Conservation (phyloP, 768 basidiomycete species). For the Nidularia sp. region DNA sequence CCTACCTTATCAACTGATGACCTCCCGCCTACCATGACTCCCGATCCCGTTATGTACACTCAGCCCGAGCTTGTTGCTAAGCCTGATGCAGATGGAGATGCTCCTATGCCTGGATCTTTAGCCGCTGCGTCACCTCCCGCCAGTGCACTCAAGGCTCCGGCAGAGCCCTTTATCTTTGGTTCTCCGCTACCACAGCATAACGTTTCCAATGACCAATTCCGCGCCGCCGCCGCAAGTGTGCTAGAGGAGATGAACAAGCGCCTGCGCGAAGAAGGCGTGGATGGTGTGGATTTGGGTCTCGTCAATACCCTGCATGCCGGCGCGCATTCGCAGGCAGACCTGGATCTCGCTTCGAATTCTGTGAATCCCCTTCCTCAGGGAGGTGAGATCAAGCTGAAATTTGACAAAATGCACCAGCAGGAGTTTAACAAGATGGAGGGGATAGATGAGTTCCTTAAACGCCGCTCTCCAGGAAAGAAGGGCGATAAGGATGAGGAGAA, state of each 20-base stretch:
- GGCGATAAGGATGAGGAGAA: conserved; percentile 12
- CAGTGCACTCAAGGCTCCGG: conserved; percentile 3
- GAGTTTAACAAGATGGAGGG: conserved; percentile 78
- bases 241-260: conserved; percentile 82
- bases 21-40: conserved; percentile 13
- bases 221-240: conserved; percentile 60
- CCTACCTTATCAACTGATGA: conserved; percentile 32
- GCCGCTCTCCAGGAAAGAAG: conserved; percentile 15
- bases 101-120: conserved; percentile 5
- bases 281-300: conserved; percentile 40
- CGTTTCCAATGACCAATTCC: conserved; percentile 65
- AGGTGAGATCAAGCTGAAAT: conserved; percentile 32
- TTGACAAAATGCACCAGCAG: conserved; percentile 60
- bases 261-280: conserved; percentile 53
- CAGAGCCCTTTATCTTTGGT: conserved; percentile 68
- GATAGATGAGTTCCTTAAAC: conserved; percentile 43
- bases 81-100: conserved; percentile 12
- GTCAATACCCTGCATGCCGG: conserved; percentile 37
- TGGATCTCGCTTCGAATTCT: conserved; percentile 18
- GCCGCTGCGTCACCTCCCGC: background rate
- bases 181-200: conserved; percentile 65
- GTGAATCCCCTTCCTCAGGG: conserved; percentile 21
- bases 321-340: conserved; percentile 10
- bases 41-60: conserved; percentile 1
- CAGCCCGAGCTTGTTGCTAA: background rate